Evolutionary conservation across 352 stramenopile species (phyloP).

Genomic region (Pythium oligandrum): DNA sequence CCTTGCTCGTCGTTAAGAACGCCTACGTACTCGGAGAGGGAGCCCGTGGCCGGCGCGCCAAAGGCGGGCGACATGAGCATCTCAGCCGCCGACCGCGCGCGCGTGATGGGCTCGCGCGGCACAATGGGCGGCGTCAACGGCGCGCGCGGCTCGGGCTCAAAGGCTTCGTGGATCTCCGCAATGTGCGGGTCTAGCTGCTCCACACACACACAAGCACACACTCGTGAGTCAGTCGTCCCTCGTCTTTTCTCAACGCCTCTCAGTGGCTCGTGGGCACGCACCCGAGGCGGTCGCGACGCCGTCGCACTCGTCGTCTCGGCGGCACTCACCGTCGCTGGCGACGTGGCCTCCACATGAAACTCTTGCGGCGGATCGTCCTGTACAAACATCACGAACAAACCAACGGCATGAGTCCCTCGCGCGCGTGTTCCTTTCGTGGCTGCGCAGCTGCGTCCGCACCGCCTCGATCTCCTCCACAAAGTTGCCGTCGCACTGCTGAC

Average conservation of each 20-base stretch:
- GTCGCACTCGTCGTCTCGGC: not conserved
- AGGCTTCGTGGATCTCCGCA: not conserved
- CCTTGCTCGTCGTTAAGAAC: too few species aligned
- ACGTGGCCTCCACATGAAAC: conserved; percentile 27
- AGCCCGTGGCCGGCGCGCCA: not conserved
- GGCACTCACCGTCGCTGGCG: not conserved
- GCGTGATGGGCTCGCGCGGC: not conserved
- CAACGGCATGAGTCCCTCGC: conserved; percentile 1
- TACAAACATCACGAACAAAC: not conserved
- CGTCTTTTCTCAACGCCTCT: too few species aligned
- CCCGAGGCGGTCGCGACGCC: not conserved
- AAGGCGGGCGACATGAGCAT: not conserved
- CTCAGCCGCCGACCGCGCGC: too few species aligned
- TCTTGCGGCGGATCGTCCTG: conserved; percentile 65
- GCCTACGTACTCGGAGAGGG: conserved; percentile 10
- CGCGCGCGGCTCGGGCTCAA: not conserved
- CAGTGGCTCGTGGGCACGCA: too few species aligned
- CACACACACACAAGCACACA: not conserved
- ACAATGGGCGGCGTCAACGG: not conserved
- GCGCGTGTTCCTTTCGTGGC: not conserved
- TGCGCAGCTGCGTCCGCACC: conserved; percentile 16
- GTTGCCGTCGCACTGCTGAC: conserved; percentile 60
- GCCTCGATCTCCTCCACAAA: conserved; percentile 86
- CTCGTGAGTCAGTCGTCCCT: too few species aligned
- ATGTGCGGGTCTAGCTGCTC: not conserved